These are phyloP conservation scores for Phialophora chinensis DNA, from an alignment of 2,329 filamentous ascomycete species.

Conservation along the genomic window DNA sequence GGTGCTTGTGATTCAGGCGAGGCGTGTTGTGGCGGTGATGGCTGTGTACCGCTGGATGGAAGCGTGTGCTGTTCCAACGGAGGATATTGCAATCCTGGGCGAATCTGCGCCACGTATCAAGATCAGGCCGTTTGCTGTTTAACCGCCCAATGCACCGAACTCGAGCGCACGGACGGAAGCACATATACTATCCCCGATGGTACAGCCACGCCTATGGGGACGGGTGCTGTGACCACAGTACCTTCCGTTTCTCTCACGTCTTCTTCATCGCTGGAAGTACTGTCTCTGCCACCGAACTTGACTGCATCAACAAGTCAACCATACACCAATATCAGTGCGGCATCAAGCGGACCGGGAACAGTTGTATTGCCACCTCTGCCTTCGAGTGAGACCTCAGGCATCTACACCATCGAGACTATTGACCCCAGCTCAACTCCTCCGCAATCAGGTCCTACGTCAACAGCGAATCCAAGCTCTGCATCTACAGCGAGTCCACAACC, in stretches of 20 bases:
- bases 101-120: conserved; percentile 16
- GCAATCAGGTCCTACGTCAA: background rate
- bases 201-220: conserved; percentile 2
- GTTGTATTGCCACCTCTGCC: background rate
- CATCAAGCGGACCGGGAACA: background rate
- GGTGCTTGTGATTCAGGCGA: conserved; percentile 11
- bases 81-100: conserved; percentile 10
- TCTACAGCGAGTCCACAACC: background rate
- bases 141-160: conserved; percentile 9
- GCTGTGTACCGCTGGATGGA: conserved; percentile 18
- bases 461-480: background rate
- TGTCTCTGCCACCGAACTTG: background rate
- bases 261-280: background rate
- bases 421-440: background rate
- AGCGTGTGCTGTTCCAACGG: conserved; percentile 21
- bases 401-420: background rate
- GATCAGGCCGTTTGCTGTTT: conserved; percentile 11
- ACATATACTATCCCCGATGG: conserved; percentile 15
- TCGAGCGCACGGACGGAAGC: conserved; percentile 14
- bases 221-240: background rate
- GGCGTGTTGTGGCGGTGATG: conserved; percentile 8
- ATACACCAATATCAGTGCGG: background rate
- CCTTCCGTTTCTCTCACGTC: background rate
- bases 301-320: background rate
- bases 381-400: background rate